Base-by-base conservation (phyloP, 768 basidiomycete genomes). In the Gyrodon lividus region DNA sequence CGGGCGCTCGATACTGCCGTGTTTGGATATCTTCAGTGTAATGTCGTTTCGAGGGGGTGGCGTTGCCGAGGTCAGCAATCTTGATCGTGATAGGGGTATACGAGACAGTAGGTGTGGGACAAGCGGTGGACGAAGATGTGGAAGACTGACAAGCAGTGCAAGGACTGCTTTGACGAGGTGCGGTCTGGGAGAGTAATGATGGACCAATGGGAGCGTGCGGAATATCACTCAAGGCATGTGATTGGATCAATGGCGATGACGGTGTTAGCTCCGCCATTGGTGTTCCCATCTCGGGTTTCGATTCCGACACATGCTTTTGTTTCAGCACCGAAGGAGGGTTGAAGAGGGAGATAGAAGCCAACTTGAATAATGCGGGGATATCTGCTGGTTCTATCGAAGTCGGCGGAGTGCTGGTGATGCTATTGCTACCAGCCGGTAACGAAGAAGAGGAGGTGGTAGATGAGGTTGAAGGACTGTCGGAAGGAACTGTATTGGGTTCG, bases 21-120 rank as follows among this genome's bases (percentile, higher is more conserved):
- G 93, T 97, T 72, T 96, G 94, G 58, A 95, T 96, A 65, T 94
- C 93, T 63, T 95, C 93, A 8, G 93, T 96, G 66, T 83, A 97
- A 66, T 96, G 92, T 61, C 85, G 84, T 58, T 74, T 86, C n/a
- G 89, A 86, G 14, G 92, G 93, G 31, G 93, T 94, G 22, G 93
- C 94, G 66, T 97, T 97, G 22, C 93, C 93, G 39, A 97, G 74
- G 72, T 97, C 93, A 26, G 93, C 93, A 55, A 97, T 94, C 77
- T 97, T 96, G 64, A 97, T 80, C 17, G 81, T 84, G 58, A 97
- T 84, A 3, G 81, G 80, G 16, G 76, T 46, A 47, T 59, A 54
- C 1, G 48, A 51, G 24, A 43, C 5, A n/a, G 64, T 59, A 23
- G 65, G 55, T 7, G 66, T 57, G 41, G 57, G 55, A 46, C 55